Evolutionary conservation across 2,329 filamentous ascomycete species (phyloP).

Genomic region (Davidsoniella australis): DNA sequence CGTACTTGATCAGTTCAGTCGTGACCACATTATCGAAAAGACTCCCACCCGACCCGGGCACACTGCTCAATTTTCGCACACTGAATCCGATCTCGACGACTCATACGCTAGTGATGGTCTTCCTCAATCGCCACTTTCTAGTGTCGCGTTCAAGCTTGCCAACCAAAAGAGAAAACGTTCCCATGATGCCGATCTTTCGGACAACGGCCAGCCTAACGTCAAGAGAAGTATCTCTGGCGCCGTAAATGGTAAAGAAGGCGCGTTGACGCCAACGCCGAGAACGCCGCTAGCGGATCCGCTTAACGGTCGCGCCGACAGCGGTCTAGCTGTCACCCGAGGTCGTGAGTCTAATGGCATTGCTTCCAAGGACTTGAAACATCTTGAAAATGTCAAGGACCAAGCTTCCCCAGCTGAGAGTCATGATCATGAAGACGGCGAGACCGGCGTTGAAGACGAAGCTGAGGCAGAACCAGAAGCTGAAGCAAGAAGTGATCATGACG

Average conservation of each 20-base stretch:
- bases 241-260: neutral
- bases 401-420: neutral
- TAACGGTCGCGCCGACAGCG: slow-evolving; percentile 1
- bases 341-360: slow-evolving; percentile 16
- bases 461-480: slow-evolving; percentile 21
- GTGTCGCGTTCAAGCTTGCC: slow-evolving; percentile 15
- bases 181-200: slow-evolving; percentile 26
- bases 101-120: slow-evolving; percentile 9
- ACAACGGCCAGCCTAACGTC: slow-evolving; percentile 30
- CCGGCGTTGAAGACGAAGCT: slow-evolving; percentile 15
- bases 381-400: neutral
- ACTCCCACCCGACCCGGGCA: slow-evolving; percentile 39
- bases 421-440: slow-evolving; percentile 14
- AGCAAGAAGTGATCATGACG: slow-evolving; percentile 9
- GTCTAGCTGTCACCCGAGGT: slow-evolving; percentile 17
- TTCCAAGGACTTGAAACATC: slow-evolving; percentile 4
- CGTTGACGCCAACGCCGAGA: slow-evolving; percentile 16
- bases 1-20: slow-evolving; percentile 37
- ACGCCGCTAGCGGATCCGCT: neutral
- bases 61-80: slow-evolving; percentile 4
- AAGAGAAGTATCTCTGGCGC: slow-evolving; percentile 33
- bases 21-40: slow-evolving; percentile 36
- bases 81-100: slow-evolving; percentile 10
- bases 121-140: slow-evolving; percentile 9
- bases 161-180: slow-evolving; percentile 36